Evolutionary conservation across 2,329 filamentous ascomycete species (phyloP).

Genomic region (Tympanopsis confertula): DNA sequence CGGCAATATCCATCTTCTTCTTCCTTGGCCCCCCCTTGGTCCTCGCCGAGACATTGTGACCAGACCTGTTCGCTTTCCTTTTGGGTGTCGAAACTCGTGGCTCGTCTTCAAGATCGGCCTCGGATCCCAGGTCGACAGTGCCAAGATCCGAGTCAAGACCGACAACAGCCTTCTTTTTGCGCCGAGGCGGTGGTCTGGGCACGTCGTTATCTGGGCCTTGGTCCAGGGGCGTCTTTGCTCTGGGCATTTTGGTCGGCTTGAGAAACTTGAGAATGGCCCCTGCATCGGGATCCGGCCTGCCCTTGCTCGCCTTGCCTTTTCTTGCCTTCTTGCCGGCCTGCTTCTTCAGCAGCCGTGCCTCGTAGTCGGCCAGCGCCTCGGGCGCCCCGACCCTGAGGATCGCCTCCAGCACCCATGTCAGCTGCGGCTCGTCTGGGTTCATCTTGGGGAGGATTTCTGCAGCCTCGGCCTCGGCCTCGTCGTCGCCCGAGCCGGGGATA

Average conservation of each 20-base stretch:
- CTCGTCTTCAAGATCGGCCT: too few species aligned
- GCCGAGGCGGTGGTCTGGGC: too few species aligned
- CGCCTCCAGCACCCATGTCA: constrained; percentile 9
- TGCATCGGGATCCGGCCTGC: background rate
- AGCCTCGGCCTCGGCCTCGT: constrained; percentile 7
- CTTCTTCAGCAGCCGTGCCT: background rate
- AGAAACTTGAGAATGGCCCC: constrained; percentile 8
- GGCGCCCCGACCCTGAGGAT: background rate
- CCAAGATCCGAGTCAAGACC: too few species aligned
- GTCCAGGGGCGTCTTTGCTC: too few species aligned
- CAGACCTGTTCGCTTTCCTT: too few species aligned
- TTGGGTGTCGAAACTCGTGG: too few species aligned
- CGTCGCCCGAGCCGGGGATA: constrained; percentile 8
- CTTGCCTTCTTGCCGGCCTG: background rate
- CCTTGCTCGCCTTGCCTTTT: background rate
- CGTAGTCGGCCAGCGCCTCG: background rate
- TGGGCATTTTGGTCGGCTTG: constrained; percentile 15
- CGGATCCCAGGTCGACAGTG: too few species aligned
- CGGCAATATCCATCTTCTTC: too few species aligned
- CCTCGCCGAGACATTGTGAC: too few species aligned
- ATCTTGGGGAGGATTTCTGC: constrained; percentile 4
- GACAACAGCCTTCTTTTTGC: too few species aligned
- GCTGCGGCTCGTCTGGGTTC: background rate
- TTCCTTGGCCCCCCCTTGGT: too few species aligned
- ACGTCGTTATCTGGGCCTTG: too few species aligned